A percentile compares a stretch with the other conserved stretches of the same genome.
phyloP scores from a whole-genome alignment of 2,329 filamentous ascomycete genomes.

The Fusarium sp. region DNA sequence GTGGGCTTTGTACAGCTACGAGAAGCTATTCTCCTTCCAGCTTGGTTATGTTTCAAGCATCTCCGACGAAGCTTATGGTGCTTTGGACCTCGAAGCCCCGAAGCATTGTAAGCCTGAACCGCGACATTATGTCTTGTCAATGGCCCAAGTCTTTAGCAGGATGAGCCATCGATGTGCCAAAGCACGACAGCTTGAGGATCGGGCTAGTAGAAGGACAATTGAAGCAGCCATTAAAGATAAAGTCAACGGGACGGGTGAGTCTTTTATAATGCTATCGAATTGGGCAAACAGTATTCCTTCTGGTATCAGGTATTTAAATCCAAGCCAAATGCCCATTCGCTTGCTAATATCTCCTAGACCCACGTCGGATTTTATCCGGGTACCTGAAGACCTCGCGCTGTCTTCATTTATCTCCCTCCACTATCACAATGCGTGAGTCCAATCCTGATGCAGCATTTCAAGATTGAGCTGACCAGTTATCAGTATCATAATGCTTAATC shows the following conservation, averaged over 20 bases:
- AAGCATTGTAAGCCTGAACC: rapidly evolving
- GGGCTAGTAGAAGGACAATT: background rate
- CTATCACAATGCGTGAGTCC: conserved; percentile 9
- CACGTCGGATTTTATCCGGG: background rate
- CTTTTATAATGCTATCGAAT: background rate
- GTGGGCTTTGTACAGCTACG: conserved; percentile 20
- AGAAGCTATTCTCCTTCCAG: conserved; percentile 8
- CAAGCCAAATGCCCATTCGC: rapidly evolving
- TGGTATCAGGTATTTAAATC: background rate
- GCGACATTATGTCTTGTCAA: rapidly evolving
- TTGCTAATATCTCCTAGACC: background rate
- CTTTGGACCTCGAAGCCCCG: rapidly evolving
- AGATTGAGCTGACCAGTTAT: rapidly evolving
- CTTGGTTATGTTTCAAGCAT: conserved; percentile 4
- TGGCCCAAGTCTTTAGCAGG: conserved; percentile 1
- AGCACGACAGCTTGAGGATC: conserved; percentile 10
- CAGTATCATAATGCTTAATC: conserved; percentile 8
- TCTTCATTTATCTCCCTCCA: conserved; percentile 8
- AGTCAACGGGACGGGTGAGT: conserved; percentile 1
- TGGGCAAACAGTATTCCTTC: background rate
- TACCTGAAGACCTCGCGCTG: background rate
- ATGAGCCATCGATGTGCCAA: conserved; percentile 14
- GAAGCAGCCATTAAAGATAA: conserved; percentile 13
- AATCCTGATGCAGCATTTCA: rapidly evolving
- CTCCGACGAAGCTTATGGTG: background rate